These are phyloP conservation scores for Fagopyrum homotropicum DNA, from an alignment of 148 eudicot species.

Conservation along the genomic window DNA sequence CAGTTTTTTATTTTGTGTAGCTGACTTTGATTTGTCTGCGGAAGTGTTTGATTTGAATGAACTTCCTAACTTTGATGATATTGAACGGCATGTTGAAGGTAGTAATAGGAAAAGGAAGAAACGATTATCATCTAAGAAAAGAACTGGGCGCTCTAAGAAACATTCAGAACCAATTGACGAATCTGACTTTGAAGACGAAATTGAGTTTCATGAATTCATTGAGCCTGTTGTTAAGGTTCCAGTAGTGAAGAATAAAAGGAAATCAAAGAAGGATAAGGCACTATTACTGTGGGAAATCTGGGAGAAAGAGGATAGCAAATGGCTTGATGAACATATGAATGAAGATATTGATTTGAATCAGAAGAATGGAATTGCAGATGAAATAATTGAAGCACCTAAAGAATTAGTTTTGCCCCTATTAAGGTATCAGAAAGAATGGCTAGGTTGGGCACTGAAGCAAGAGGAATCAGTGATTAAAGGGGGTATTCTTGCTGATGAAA, in stretches of 20 bases:
- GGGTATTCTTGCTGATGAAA: slow-evolving; percentile 97
- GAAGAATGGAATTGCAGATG: slow-evolving; percentile 37
- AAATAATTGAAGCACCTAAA: slow-evolving; percentile 53
- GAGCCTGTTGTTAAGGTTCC: not conserved
- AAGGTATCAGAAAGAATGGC: slow-evolving; percentile 97
- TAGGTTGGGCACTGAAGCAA: slow-evolving; percentile 88
- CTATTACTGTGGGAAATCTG: slow-evolving; percentile 67
- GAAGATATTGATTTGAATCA: slow-evolving; percentile 39
- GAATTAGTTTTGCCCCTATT: slow-evolving; percentile 58
- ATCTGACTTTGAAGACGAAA: slow-evolving; percentile 4
- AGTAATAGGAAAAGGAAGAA: slow-evolving; percentile 8
- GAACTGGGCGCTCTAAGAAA: not conserved
- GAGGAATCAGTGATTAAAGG: slow-evolving; percentile 69
- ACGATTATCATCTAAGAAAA: not conserved
- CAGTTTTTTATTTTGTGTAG: slow-evolving; percentile 12
- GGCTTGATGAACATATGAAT: slow-evolving; percentile 42
- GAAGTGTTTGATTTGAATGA: slow-evolving; percentile 23
- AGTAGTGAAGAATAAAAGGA: slow-evolving; percentile 18
- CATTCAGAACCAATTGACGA: not conserved
- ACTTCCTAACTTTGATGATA: slow-evolving; percentile 16
- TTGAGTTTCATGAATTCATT: slow-evolving; percentile 3
- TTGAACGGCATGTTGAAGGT: slow-evolving; percentile 10
- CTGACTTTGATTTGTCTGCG: slow-evolving; percentile 14
- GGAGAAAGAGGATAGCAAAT: slow-evolving; percentile 62
- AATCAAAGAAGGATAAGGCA: slow-evolving; percentile 28